phyloP scores from a whole-genome alignment of 495 filamentous ascomycete species.

The Aeminium ludgeri region DNA sequence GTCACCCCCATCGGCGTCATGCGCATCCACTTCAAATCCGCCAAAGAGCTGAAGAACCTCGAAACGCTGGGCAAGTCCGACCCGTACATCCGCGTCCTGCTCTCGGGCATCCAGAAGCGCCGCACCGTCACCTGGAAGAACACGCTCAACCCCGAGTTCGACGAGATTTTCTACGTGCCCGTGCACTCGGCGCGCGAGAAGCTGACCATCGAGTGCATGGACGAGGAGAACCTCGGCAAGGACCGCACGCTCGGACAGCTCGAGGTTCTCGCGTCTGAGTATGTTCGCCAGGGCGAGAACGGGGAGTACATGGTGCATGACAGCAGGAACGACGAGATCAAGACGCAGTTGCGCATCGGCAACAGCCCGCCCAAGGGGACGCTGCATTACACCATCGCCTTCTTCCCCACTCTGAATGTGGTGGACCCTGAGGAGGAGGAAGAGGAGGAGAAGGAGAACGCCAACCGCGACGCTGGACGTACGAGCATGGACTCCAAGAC shows the following conservation, averaged over 20 bases:
- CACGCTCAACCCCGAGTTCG: constrained; percentile 88
- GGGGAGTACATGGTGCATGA: constrained; percentile 74
- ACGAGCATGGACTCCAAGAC: constrained; percentile 1
- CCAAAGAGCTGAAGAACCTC: constrained; percentile 68
- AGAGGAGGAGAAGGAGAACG: constrained; percentile 23
- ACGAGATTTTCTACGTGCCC: constrained; percentile 88
- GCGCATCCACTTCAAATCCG: constrained; percentile 79
- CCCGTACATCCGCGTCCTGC: constrained; percentile 72
- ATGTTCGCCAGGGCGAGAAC: constrained; percentile 55
- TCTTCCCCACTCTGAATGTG: constrained; percentile 77
- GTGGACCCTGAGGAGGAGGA: constrained; percentile 88
- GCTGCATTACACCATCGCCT: constrained; percentile 70
- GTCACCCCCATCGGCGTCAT: constrained; percentile 85
- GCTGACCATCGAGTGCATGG: constrained; percentile 85
- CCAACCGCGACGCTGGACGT: not conserved
- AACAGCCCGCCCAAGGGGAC: constrained; percentile 58
- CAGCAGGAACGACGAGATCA: constrained; percentile 39
- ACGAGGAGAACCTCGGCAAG: constrained; percentile 72
- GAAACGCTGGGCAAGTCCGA: constrained; percentile 96
- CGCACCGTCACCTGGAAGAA: constrained; percentile 91
- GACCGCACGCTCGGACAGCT: constrained; percentile 70
- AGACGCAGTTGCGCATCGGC: constrained; percentile 46
- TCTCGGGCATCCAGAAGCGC: constrained; percentile 77
- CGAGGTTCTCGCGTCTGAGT: constrained; percentile 62
- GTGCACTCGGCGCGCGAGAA: constrained; percentile 76